Evolutionary conservation across 129 eudicot species (phyloP).

Genomic region (Centella asiatica): DNA sequence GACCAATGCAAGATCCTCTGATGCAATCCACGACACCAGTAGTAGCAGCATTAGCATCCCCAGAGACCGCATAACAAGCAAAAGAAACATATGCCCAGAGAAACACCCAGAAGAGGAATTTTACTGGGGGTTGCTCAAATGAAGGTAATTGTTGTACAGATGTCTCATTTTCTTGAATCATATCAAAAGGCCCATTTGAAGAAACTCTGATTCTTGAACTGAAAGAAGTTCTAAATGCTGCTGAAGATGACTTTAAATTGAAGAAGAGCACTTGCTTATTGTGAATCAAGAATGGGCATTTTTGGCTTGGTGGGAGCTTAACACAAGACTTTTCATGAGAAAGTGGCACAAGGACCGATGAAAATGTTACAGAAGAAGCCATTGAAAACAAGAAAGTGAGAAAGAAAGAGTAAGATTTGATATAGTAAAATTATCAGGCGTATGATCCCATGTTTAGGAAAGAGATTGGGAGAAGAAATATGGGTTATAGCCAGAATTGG

Average conservation of each 20-base stretch:
- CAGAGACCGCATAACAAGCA: constrained; percentile 60
- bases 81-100: constrained; percentile 85
- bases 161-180: constrained; percentile 25
- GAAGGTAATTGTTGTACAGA: constrained; percentile 53
- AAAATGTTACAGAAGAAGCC: constrained; percentile 35
- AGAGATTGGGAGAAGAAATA: too few relatives aligned
- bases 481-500: too few relatives aligned
- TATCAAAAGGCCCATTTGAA: constrained; percentile 29
- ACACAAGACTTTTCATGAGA: constrained; percentile 17
- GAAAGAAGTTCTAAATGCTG: background rate
- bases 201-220: constrained; percentile 20
- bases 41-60: constrained; percentile 60
- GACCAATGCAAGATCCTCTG: constrained; percentile 76
- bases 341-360: constrained; percentile 24
- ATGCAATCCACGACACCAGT: constrained; percentile 50
- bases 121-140: constrained; percentile 39
- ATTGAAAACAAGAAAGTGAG: constrained; percentile 22
- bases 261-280: constrained; percentile 23
- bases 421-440: too few relatives aligned
- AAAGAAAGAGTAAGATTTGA: constrained; percentile 52
- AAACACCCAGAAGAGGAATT: constrained; percentile 61
- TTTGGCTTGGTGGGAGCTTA: constrained; percentile 19
- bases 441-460: too few relatives aligned
- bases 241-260: constrained; percentile 18
- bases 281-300: constrained; percentile 45